Evolutionary conservation across 31 red algal species (phyloP).

Genomic region (Endocladia muricata): DNA sequence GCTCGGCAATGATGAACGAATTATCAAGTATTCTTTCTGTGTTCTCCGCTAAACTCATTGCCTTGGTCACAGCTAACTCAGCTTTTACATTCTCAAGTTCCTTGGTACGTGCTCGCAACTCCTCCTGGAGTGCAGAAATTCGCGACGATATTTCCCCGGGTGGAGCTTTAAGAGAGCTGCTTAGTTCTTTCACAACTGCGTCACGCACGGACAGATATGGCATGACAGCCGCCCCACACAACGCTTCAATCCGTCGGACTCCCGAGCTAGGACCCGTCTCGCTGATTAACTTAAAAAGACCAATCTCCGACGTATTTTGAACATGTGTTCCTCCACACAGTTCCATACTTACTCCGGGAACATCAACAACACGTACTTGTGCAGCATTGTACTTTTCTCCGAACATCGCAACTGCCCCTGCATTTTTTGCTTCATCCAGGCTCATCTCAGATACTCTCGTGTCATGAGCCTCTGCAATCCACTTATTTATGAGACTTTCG

Average conservation of each 20-base stretch:
- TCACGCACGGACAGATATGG: slow-evolving; percentile 73
- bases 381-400: slow-evolving; percentile 89
- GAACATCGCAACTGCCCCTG: slow-evolving; percentile 92
- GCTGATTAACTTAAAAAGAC: slow-evolving; percentile 83
- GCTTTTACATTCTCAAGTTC: slow-evolving; percentile 47
- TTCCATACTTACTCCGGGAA: slow-evolving; percentile 91
- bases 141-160: slow-evolving; percentile 69
- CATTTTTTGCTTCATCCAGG: slow-evolving; percentile 64
- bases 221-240: slow-evolving; percentile 77
- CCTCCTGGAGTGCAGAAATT: slow-evolving; percentile 64
- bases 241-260: slow-evolving; percentile 92
- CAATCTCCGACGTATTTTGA: slow-evolving; percentile 86
- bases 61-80: slow-evolving; percentile 50
- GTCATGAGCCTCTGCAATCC: slow-evolving; percentile 72
- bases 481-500: slow-evolving; percentile 75
- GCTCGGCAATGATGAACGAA: slow-evolving; percentile 32
- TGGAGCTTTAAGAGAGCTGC: slow-evolving; percentile 45
- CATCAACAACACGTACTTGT: slow-evolving; percentile 91
- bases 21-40: slow-evolving; percentile 35
- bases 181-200: slow-evolving; percentile 55
- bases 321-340: slow-evolving; percentile 99
- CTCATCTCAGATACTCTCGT: slow-evolving; percentile 52
- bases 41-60: slow-evolving; percentile 22
- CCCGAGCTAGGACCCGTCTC: slow-evolving; percentile 88
- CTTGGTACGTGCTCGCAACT: slow-evolving; percentile 65